Evolutionary conservation across 371 early-diverging fungal species (phyloP).

Genomic region (Gilbertella persicaria): DNA sequence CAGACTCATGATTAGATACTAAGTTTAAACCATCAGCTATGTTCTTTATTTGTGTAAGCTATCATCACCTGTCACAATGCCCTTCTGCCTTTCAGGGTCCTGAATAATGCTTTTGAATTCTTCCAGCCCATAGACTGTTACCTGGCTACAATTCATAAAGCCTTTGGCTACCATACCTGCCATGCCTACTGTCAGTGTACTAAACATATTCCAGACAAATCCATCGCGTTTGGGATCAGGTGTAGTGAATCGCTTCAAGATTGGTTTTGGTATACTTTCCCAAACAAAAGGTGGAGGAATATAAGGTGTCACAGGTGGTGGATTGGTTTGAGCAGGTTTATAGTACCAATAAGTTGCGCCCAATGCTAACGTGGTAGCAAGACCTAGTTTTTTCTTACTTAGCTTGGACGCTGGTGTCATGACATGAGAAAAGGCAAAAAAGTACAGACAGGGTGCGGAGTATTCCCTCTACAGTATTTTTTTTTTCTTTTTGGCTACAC

Average conservation of each 20-base stretch:
- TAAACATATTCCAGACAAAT: conserved; percentile 52
- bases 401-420: neutral
- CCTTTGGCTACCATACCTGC: conserved; percentile 52
- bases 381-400: conserved; percentile 5
- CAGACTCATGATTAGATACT: conserved; percentile 56
- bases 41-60: neutral
- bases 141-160: conserved; percentile 57
- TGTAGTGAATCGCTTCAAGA: conserved; percentile 27
- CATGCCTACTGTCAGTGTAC: conserved; percentile 43
- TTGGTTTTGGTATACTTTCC: conserved; percentile 34
- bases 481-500: too few species aligned
- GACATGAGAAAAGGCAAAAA: too few species aligned
- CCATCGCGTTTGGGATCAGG: conserved; percentile 22
- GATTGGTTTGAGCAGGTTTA: conserved; percentile 4
- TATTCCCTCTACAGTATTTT: too few species aligned
- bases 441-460: too few species aligned
- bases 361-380: conserved; percentile 1
- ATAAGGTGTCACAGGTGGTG: conserved; percentile 10
- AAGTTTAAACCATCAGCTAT: neutral
- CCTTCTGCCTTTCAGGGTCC: conserved; percentile 57
- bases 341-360: conserved; percentile 20
- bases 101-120: conserved; percentile 56
- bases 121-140: conserved; percentile 59
- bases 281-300: conserved; percentile 39
- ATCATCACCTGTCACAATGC: conserved; percentile 66